Base-by-base conservation (phyloP, 139 green algal genomes). In the Eudorina sp. region DNA sequence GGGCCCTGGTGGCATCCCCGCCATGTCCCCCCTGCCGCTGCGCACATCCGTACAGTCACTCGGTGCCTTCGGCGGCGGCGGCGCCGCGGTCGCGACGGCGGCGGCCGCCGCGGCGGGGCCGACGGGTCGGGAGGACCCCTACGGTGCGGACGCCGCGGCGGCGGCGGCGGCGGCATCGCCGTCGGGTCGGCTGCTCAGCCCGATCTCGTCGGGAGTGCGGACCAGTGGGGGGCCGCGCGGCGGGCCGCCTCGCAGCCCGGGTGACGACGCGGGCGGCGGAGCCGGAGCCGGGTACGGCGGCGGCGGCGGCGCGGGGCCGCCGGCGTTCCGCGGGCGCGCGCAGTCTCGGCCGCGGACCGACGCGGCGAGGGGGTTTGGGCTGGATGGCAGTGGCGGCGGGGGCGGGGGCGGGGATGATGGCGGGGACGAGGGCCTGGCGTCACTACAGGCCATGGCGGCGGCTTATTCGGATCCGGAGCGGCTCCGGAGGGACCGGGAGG, bases 401-500 rank as follows among this genome's bases (percentile, higher is more conserved):
- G 78, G 40, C 23, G 29, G 13, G 4, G 55, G 13, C 23, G 78
- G 43, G 38, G 55, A 31, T 9, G 78, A 43, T 21, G 38, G 19
- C 34, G 25, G 16, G 9, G 55, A 74, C 11, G 58, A 34, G 5
- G 25, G 45, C 16, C 38, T 55, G 9, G 34, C 53, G 27, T 58
- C 58, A 36, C 78, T 75, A 25, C 13, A 45, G 55, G 77, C 77
- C 13, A 41, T 53, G 53, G 77, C 77, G 55, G 53, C 36, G 13
- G 53, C 53, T 55, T 74, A 74, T n/a, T 29, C 27, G 6, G 80
- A 86, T 23, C 60, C 41, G 0, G 80, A 64, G 80, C 80, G 80
- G 41, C 60, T 77, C 43, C 60, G 80, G 9, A 36, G 23, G 43
- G 78, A 85, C 23, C 60, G 80, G 11, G 80, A 86, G 45, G 60